Evolutionary conservation across 2,329 filamentous ascomycete species (phyloP).

Genomic region (Penicillium vulpinum): DNA sequence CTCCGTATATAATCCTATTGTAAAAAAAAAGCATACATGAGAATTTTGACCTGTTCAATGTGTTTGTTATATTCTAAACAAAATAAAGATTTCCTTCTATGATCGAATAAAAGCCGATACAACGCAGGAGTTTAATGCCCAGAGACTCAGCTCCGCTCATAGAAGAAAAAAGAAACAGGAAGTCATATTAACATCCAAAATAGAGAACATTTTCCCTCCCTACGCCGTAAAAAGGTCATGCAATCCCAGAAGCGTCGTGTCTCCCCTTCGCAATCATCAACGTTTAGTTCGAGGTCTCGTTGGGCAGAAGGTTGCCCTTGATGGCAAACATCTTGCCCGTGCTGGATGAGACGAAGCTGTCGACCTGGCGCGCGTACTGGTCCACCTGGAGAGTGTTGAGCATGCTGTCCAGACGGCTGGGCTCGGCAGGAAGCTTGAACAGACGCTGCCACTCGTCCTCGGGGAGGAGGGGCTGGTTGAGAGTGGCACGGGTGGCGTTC

Average conservation of each 20-base stretch:
- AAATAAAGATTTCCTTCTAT: slow-evolving; percentile 22
- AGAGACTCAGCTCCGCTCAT: slow-evolving; percentile 29
- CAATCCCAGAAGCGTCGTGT: slow-evolving; percentile 37
- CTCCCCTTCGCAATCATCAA: slow-evolving; percentile 26
- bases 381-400: slow-evolving; percentile 94
- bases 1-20: neutral
- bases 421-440: slow-evolving; percentile 96
- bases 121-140: slow-evolving; percentile 11
- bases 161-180: slow-evolving; percentile 36
- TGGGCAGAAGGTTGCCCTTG: slow-evolving; percentile 66
- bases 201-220: slow-evolving; percentile 44
- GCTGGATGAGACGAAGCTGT: slow-evolving; percentile 89
- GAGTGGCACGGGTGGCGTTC: slow-evolving; percentile 78
- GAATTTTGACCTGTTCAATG: slow-evolving; percentile 5
- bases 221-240: slow-evolving; percentile 47
- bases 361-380: slow-evolving; percentile 96
- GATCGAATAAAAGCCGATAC: slow-evolving; percentile 23
- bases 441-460: slow-evolving; percentile 98
- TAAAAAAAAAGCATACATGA: neutral
- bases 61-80: slow-evolving; percentile 13
- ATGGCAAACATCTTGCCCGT: slow-evolving; percentile 98
- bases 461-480: slow-evolving; percentile 84
- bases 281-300: slow-evolving; percentile 47
- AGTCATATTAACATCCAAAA: slow-evolving; percentile 43
- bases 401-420: slow-evolving; percentile 88